Percentiles rank a stretch among this genome's conserved stretches.
Evolutionary conservation across 2,329 filamentous ascomycete species (phyloP).

Genomic region (Aureobasidium pullulans): DNA sequence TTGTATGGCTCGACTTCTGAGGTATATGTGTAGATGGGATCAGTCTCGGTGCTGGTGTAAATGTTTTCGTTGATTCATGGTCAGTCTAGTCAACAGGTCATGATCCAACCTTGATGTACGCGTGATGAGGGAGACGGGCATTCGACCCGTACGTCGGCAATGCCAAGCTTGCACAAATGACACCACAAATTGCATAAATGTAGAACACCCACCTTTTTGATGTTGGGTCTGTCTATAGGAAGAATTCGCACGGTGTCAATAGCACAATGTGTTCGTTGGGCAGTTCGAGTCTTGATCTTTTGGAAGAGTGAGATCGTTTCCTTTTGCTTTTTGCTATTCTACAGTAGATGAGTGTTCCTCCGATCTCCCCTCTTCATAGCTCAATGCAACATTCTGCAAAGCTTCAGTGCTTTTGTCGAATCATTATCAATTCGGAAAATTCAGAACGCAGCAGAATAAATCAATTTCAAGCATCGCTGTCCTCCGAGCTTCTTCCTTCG

Average conservation of each 20-base stretch:
- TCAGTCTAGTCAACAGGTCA: background rate
- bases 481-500: background rate
- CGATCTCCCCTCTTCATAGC: background rate
- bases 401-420: background rate
- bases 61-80: background rate
- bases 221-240: no score
- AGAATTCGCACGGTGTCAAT: no score
- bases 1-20: no score
- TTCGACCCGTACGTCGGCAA: background rate
- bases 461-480: background rate
- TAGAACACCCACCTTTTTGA: no score
- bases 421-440: background rate
- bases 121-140: background rate
- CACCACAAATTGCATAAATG: no score
- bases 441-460: background rate
- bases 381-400: slow-evolving; percentile 5
- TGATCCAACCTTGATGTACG: slow-evolving; percentile 1
- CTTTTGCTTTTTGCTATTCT: background rate
- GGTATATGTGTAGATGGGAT: no score
- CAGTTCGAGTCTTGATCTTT: no score
- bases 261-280: no score
- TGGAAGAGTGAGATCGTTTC: background rate
- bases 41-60: background rate
- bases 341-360: background rate
- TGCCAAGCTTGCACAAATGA: background rate